Conservation (phyloP, 371 early-diverging fungal genomes). For the Mucor mucedo region DNA sequence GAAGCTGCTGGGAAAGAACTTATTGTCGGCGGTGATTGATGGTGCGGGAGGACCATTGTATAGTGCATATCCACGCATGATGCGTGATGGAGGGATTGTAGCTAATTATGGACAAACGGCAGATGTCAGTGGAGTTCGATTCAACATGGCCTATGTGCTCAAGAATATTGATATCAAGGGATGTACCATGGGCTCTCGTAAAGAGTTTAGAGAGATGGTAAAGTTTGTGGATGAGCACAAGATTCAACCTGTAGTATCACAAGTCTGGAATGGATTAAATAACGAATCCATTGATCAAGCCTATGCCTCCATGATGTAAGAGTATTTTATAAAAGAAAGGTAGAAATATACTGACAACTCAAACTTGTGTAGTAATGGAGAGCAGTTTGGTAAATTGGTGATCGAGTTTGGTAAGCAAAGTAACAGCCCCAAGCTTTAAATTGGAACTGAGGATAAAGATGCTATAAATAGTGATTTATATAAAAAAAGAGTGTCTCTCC, state of each 20-base stretch:
- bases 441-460: neutral
- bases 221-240: conserved; percentile 61
- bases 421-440: conserved; percentile 19
- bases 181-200: conserved; percentile 71
- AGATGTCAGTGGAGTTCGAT: conserved; percentile 43
- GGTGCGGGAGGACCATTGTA: conserved; percentile 70
- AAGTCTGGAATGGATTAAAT: conserved; percentile 62
- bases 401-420: conserved; percentile 26
- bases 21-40: conserved; percentile 69
- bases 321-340: neutral
- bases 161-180: conserved; percentile 68
- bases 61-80: conserved; percentile 39
- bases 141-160: conserved; percentile 55
- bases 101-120: conserved; percentile 69
- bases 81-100: conserved; percentile 63
- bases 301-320: conserved; percentile 61
- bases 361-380: conserved; percentile 31
- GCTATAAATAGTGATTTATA: too few relatives aligned
- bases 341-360: neutral
- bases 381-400: conserved; percentile 68
- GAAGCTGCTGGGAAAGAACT: conserved; percentile 40
- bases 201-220: conserved; percentile 67
- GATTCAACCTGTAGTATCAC: conserved; percentile 66
- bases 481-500: too few relatives aligned
- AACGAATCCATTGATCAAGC: conserved; percentile 53